Evolutionary conservation across 2,329 filamentous ascomycete species (phyloP).

Genomic region (Dryadomyces sulphureus): DNA sequence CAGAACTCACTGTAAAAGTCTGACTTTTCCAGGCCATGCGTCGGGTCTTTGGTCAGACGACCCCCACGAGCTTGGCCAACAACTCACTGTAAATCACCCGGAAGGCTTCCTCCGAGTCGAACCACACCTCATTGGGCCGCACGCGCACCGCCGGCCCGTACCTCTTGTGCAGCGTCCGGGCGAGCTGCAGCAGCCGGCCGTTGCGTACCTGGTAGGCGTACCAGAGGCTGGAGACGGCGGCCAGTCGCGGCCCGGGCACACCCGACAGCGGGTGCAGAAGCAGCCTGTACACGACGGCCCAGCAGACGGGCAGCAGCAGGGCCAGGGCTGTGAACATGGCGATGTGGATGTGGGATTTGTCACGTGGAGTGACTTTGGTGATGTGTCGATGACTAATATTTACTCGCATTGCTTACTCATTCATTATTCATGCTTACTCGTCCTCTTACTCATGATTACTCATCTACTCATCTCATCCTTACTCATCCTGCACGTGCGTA

Average conservation of each 20-base stretch:
- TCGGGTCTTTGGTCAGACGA: conserved; percentile 21
- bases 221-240: conserved; percentile 32
- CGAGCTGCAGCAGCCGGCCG: conserved; percentile 26
- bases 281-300: conserved; percentile 18
- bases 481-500: no score
- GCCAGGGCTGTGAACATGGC: neutral
- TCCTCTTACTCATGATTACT: no score
- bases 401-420: neutral
- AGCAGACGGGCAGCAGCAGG: neutral
- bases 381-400: neutral
- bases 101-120: conserved; percentile 31
- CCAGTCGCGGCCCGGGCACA: conserved; percentile 30
- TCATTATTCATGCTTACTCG: neutral
- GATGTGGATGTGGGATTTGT: neutral
- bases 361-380: neutral
- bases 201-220: conserved; percentile 29
- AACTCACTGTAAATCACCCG: conserved; percentile 30
- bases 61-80: no score
- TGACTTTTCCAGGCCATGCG: conserved; percentile 33
- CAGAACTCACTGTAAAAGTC: conserved; percentile 32
- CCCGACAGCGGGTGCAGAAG: conserved; percentile 27
- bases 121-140: conserved; percentile 38
- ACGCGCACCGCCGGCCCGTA: conserved; percentile 39
- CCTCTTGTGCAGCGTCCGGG: conserved; percentile 25
- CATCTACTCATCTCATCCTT: no score